These are phyloP conservation scores for Quercus phellos DNA, from an alignment of 331 rosid species.

Conservation along the genomic window DNA sequence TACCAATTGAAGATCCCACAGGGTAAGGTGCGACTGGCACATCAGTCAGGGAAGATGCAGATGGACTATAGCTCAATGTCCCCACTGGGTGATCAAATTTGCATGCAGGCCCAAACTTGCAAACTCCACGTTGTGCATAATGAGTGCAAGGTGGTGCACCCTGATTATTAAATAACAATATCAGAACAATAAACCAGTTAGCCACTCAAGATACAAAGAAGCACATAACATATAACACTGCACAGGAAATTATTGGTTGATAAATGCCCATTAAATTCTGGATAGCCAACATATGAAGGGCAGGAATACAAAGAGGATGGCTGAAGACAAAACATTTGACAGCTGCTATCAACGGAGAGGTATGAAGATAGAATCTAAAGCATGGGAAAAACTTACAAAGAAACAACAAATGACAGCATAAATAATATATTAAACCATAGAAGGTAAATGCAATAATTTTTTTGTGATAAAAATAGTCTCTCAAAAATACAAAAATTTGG, in stretches of 20 bases:
- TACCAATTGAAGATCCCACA: constrained; percentile 69
- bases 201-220: constrained; percentile 5
- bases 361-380: background rate
- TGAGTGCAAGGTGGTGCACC: constrained; percentile 87
- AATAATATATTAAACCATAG: background rate
- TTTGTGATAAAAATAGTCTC: background rate
- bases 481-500: background rate
- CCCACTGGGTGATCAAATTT: constrained; percentile 85
- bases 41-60: constrained; percentile 79
- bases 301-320: background rate
- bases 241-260: background rate
- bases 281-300: background rate
- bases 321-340: constrained; percentile 1
- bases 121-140: constrained; percentile 77
- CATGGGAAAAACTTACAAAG: background rate
- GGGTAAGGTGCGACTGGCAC: constrained; percentile 90
- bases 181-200: constrained; percentile 12
- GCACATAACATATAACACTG: background rate
- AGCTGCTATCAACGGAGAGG: background rate
- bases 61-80: constrained; percentile 81
- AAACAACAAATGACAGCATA: background rate
- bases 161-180: constrained; percentile 47
- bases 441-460: background rate
- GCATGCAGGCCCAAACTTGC: constrained; percentile 90
- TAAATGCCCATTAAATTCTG: background rate